Evolutionary conservation across 139 green algal genomes (phyloP).

Genomic region (Haematococcus lacustris): DNA sequence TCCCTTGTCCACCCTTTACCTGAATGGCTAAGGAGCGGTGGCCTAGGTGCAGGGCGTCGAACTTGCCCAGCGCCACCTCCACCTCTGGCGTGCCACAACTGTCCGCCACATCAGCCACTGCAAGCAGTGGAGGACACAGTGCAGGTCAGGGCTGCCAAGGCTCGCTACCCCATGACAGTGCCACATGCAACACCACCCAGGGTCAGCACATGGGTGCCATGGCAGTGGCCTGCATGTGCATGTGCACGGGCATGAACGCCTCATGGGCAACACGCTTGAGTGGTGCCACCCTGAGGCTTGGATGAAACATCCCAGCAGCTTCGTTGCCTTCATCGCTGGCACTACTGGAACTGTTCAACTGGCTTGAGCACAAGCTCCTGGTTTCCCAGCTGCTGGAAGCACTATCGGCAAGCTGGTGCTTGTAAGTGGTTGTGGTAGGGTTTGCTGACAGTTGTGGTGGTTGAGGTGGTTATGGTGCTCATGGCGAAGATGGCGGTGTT

Average conservation of each 20-base stretch:
- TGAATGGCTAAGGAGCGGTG: conserved; percentile 61
- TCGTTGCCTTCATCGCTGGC: no score
- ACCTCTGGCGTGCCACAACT: conserved; percentile 1
- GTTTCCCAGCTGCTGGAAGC: no score
- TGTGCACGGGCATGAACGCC: conserved; percentile 1
- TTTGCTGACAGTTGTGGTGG: not conserved
- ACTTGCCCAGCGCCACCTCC: conserved; percentile 86
- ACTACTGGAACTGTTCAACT: no score
- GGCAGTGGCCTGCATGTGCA: not conserved
- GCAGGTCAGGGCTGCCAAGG: no score
- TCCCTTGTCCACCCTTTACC: no score
- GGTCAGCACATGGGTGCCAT: not conserved
- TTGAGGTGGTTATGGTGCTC: not conserved
- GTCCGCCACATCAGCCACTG: not conserved
- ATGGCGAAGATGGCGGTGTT: not conserved
- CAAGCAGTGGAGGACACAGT: no score
- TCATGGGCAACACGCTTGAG: no score
- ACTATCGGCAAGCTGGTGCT: not conserved
- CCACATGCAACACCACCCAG: not conserved
- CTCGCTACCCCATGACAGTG: not conserved
- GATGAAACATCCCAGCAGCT: no score
- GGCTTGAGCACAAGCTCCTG: no score
- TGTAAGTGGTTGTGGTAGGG: not conserved
- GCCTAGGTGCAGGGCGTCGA: conserved; percentile 86
- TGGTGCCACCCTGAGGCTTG: no score